phyloP scores from a whole-genome alignment of 495 filamentous ascomycete genomes.

The Pyrenopolyporus hunteri region DNA sequence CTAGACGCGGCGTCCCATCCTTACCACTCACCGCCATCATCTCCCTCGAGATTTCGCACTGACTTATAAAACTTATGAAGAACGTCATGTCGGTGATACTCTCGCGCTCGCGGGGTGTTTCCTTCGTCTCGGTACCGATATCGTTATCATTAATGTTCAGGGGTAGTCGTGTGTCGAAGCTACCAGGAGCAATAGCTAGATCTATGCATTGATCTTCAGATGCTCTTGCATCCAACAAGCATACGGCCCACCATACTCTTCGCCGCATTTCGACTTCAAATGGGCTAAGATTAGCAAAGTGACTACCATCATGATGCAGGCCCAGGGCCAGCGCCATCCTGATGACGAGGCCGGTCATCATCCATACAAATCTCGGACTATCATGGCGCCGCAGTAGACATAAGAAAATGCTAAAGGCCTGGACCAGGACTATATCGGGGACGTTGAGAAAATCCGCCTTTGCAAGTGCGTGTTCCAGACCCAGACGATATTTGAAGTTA shows the following conservation, averaged over 20 bases:
- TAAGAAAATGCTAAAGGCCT: constrained; percentile 58
- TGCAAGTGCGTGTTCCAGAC: constrained; percentile 60
- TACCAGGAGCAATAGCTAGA: constrained; percentile 43
- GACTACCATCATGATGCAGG: constrained; percentile 54
- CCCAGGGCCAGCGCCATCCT: constrained; percentile 58
- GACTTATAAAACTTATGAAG: constrained; percentile 38
- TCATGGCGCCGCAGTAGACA: constrained; percentile 56
- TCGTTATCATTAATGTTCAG: constrained; percentile 56
- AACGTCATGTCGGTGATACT: constrained; percentile 47
- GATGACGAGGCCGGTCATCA: constrained; percentile 60
- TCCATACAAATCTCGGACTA: constrained; percentile 57
- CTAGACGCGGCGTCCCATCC: constrained; percentile 38
- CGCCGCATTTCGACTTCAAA: constrained; percentile 58
- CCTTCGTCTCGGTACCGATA: constrained; percentile 44
- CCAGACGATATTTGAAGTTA: constrained; percentile 59
- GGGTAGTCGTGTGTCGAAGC: constrained; percentile 51
- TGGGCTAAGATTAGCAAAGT: constrained; percentile 48
- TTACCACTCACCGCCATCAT: constrained; percentile 47
- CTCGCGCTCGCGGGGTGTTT: constrained; percentile 40
- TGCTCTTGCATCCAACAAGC: constrained; percentile 47
- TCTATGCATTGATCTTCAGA: constrained; percentile 53
- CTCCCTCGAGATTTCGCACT: constrained; percentile 43
- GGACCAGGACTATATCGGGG: constrained; percentile 50
- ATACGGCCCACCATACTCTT: constrained; percentile 56
- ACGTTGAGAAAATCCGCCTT: constrained; percentile 59